Conservation (phyloP, 2,329 filamentous ascomycete species). For the Ceratocystis eucalypticola region DNA sequence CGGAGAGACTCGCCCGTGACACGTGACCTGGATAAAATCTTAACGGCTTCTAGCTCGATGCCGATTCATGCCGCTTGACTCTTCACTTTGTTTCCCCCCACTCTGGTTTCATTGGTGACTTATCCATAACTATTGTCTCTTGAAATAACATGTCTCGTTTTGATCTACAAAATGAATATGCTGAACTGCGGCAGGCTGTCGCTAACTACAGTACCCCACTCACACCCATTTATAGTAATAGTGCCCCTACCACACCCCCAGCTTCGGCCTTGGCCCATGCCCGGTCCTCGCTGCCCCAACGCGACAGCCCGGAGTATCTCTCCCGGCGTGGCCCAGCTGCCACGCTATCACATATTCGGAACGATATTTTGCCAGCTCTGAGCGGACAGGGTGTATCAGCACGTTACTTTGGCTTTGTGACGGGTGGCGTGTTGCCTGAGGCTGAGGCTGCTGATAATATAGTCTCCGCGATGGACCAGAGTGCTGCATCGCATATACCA, state of each 20-base stretch:
- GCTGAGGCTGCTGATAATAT: constrained; percentile 73
- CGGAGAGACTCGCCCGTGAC: no score
- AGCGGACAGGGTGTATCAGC: constrained; percentile 50
- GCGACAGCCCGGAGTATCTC: not conserved
- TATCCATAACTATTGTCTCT: not conserved
- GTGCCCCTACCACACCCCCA: constrained; percentile 1
- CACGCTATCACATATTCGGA: constrained; percentile 30
- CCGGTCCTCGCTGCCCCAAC: constrained; percentile 5
- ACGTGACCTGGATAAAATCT: no score
- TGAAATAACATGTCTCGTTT: not conserved
- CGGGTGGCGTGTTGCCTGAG: constrained; percentile 64
- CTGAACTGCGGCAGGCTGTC: not conserved
- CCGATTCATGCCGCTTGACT: no score
- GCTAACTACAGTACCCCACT: not conserved
- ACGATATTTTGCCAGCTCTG: constrained; percentile 43
- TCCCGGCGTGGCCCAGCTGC: not conserved
- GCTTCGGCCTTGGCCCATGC: not conserved
- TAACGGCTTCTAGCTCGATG: no score
- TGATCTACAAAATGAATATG: constrained; percentile 14
- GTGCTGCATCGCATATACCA: constrained; percentile 69
- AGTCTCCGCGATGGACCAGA: constrained; percentile 71
- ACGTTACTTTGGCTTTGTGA: constrained; percentile 82
- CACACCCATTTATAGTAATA: not conserved
- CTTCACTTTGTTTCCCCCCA: no score
- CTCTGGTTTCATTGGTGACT: not conserved